Percentiles rank a stretch among this genome's conserved stretches.
These are phyloP conservation scores for Boletellus emodensis DNA, from an alignment of 768 basidiomycete species.

Conservation along the genomic window DNA sequence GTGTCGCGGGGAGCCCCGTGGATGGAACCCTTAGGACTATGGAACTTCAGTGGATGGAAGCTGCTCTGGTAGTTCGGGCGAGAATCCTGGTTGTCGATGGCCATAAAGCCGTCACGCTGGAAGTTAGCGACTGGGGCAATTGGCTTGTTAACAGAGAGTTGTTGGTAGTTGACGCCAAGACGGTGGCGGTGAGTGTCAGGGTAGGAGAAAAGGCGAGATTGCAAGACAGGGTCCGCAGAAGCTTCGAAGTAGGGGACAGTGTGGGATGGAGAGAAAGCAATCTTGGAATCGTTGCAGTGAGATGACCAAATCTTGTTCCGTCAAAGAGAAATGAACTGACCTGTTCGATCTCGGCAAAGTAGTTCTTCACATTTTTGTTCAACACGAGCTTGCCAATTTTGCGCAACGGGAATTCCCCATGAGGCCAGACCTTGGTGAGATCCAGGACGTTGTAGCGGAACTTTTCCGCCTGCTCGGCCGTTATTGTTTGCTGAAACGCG, in stretches of 20 bases:
- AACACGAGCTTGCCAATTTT: conserved; percentile 82
- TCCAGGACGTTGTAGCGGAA: conserved; percentile 91
- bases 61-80: conserved; percentile 87
- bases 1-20: conserved; percentile 39
- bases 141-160: conserved; percentile 85
- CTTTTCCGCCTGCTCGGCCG: conserved; percentile 81
- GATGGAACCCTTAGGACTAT: conserved; percentile 42
- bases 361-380: conserved; percentile 76
- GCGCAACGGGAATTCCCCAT: conserved; percentile 82
- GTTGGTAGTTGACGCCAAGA: conserved; percentile 76
- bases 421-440: conserved; percentile 90
- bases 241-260: conserved; percentile 85
- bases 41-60: conserved; percentile 68
- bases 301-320: conserved; percentile 1
- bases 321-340: conserved; percentile 41
- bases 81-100: conserved; percentile 73
- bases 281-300: conserved; percentile 30
- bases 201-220: conserved; percentile 94
- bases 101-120: conserved; percentile 79
- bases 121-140: conserved; percentile 77
- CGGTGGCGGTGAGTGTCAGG: conserved; percentile 85
- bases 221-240: conserved; percentile 87
- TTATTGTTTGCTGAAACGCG: conserved; percentile 79
- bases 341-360: conserved; percentile 95
- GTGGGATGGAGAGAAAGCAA: conserved; percentile 88